A percentile compares a stretch with the other conserved stretches of the same genome.
Evolutionary conservation across 345 rosid genomes (phyloP).

Genomic region (Sisymbrium irio): DNA sequence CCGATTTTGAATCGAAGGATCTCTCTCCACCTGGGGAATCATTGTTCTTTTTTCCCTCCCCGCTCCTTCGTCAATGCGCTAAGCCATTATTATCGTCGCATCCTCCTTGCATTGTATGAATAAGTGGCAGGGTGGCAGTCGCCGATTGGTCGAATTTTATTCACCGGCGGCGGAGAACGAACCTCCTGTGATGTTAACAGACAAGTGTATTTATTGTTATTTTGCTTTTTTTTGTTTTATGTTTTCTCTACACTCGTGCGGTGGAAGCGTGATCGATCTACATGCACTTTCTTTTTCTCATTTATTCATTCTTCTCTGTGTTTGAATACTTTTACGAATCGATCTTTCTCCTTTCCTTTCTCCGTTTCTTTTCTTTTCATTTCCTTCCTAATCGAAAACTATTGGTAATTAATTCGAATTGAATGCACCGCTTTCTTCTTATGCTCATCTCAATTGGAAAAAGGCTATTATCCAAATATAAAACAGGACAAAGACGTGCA

Average conservation of each 20-base stretch:
- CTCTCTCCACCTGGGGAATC: slow-evolving; percentile 29
- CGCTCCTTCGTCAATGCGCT: slow-evolving; percentile 11
- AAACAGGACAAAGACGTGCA: background rate
- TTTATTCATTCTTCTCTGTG: too few species aligned
- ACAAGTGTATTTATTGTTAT: too few species aligned
- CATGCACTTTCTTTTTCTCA: too few species aligned
- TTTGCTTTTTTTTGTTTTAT: background rate
- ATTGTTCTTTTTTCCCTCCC: slow-evolving; percentile 2
- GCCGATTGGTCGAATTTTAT: background rate
- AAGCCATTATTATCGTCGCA: background rate
- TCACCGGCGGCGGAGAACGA: slow-evolving; percentile 12
- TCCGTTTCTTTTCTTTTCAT: too few species aligned
- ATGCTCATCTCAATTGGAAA: background rate
- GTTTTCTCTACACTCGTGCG: slow-evolving; percentile 12
- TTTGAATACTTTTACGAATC: too few species aligned
- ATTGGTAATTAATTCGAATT: background rate
- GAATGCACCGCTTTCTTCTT: background rate
- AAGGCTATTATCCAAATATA: background rate
- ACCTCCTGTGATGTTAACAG: background rate
- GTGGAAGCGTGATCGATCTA: slow-evolving; percentile 13
- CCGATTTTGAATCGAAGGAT: slow-evolving; percentile 41
- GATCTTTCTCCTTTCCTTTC: too few species aligned
- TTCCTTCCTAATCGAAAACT: background rate
- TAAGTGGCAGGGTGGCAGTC: slow-evolving; percentile 21
- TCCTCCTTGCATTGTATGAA: background rate